Conservation (phyloP, 495 filamentous ascomycete genomes). For the Aspergillus carlsbadensis region DNA sequence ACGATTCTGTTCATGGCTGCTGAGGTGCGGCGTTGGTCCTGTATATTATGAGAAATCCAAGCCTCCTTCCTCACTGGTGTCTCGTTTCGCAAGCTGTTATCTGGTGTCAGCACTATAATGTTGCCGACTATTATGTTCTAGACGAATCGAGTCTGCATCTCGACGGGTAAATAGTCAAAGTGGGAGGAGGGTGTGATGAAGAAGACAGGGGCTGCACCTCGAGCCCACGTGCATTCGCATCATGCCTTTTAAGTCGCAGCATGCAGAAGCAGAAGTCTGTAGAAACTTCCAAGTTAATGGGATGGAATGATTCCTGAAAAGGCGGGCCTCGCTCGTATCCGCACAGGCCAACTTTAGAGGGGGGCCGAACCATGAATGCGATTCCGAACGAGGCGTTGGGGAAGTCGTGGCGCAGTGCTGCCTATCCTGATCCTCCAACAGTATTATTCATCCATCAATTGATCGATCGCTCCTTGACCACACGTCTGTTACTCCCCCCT, state of each 20-base stretch:
- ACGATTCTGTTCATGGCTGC: slow-evolving; percentile 5
- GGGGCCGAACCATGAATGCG: not conserved
- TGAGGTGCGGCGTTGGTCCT: slow-evolving; percentile 21
- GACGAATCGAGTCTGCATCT: too few species aligned
- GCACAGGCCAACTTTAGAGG: not conserved
- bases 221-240: too few species aligned
- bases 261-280: too few species aligned
- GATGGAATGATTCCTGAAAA: too few species aligned
- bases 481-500: not conserved
- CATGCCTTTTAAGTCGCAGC: too few species aligned
- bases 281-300: too few species aligned
- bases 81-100: too few species aligned
- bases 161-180: too few species aligned
- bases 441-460: slow-evolving; percentile 2
- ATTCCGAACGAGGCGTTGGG: not conserved
- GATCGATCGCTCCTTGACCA: not conserved
- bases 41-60: slow-evolving; percentile 16
- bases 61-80: not conserved
- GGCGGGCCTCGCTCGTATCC: not conserved
- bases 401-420: slow-evolving; percentile 10
- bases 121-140: too few species aligned
- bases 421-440: slow-evolving; percentile 1
- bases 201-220: too few species aligned
- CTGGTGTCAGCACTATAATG: too few species aligned
- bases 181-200: too few species aligned